Evolutionary conservation across 78 protist genomes (phyloP), one percentile per base, ranked within the genome.

Genomic region (Tieghemostelium lacteum): DNA sequence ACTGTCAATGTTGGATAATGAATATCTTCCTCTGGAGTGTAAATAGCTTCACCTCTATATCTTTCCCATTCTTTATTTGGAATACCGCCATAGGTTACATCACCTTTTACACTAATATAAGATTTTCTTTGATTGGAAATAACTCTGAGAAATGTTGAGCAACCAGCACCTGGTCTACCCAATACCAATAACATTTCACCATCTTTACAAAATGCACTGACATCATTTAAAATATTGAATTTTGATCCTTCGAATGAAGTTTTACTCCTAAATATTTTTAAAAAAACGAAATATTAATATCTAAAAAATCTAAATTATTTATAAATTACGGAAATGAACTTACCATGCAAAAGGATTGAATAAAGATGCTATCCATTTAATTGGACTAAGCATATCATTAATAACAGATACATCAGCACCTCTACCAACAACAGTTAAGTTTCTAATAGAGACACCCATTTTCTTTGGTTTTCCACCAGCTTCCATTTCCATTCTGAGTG

Each of bases 121-220:
- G 72, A 54, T 16, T 31, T 66, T 17, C 52, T 55, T 75, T 86
- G 85, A 67, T 86, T 86, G 31, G 93, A 57, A 57, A 86, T 66
- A 4, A 73, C 57, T 34, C 92, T 39, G 17, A 86, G 34, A 4
- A 86, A 73, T 14, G 87, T 86, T 34, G 73, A 58, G 39, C 92
- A 85, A 29, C 92, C 92, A 85, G 92, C 55, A 29, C 92, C 92
- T 55, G 92, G 92, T 40, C 92, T 50, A 64, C 92, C 93, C 24
- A 86, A 57, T 20, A 86, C 93, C 72, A 86, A 75, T 3, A 86
- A 50, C 93, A 86, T 86, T 40, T 86, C 57, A 70, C 93, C 93
- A 50, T 88, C 93, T 66, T 66, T 73, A 39, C 77, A 63, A 75
- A 75, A 88, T 31, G 66, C 57, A 36, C 29, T 63, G 5, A 88